These are phyloP conservation scores for Globisporangium cederbergense DNA, from an alignment of 352 stramenopile genomes.

Conservation along the genomic window DNA sequence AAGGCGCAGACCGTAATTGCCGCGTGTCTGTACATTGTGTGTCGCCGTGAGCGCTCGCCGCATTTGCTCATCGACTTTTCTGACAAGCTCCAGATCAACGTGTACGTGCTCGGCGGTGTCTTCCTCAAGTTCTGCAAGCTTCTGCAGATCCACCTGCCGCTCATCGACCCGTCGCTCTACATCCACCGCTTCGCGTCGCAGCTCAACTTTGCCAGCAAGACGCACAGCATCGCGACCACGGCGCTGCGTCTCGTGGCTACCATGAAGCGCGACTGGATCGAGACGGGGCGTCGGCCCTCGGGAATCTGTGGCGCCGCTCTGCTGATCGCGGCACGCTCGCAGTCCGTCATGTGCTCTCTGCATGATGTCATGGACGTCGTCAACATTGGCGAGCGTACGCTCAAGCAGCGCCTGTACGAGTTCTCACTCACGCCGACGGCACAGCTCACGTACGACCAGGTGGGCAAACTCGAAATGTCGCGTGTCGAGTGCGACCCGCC, in stretches of 20 bases:
- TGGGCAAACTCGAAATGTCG: constrained; percentile 88
- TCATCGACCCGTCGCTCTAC: constrained; percentile 98
- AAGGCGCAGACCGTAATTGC: constrained; percentile 96
- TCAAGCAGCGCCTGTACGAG: constrained; percentile 95
- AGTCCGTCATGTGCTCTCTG: constrained; percentile 90
- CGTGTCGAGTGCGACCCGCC: constrained; percentile 87
- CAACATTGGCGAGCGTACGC: constrained; percentile 95
- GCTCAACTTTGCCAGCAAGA: constrained; percentile 95
- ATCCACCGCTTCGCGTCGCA: constrained; percentile 98
- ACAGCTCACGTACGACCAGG: constrained; percentile 94
- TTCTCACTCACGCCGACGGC: constrained; percentile 96
- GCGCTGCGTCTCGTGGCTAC: constrained; percentile 93
- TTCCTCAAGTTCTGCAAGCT: constrained; percentile 92
- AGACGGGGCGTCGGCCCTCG: constrained; percentile 93
- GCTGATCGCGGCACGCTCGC: constrained; percentile 94
- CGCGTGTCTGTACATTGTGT: constrained; percentile 99
- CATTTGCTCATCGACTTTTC: constrained; percentile 99
- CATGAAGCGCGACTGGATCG: constrained; percentile 99
- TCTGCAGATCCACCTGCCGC: constrained; percentile 95
- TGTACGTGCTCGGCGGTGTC: constrained; percentile 83
- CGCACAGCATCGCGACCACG: constrained; percentile 92
- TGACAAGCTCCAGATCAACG: constrained; percentile 96
- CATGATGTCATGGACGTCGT: constrained; percentile 90
- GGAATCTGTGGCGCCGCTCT: constrained; percentile 97
- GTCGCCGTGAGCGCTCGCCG: constrained; percentile 95